Conservation (phyloP, 2,329 filamentous ascomycete species). For the Fusarium sp. region DNA sequence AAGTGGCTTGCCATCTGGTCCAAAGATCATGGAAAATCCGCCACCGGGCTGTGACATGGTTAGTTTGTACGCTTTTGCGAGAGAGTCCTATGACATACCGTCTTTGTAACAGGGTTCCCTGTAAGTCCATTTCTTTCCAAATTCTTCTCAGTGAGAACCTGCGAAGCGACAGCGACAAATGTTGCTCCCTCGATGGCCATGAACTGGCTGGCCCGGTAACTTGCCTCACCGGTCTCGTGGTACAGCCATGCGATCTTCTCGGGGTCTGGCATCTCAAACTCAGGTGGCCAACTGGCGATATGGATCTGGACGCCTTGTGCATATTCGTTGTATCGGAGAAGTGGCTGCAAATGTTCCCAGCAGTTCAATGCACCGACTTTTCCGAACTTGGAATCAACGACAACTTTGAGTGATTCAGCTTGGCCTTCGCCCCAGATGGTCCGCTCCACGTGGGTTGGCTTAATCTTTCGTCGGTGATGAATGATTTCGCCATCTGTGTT, state of each 20-base stretch:
- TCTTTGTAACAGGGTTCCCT: constrained; percentile 1
- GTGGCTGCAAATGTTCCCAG: constrained; percentile 3
- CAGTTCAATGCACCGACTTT: constrained; percentile 3
- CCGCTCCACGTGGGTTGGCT: neutral
- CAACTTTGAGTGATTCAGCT: neutral
- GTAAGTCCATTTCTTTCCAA: neutral
- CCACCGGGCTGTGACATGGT: neutral
- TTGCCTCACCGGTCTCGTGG: neutral
- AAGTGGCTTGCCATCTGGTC: neutral
- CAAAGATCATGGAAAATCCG: constrained; percentile 7
- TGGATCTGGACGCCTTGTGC: neutral
- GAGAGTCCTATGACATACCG: neutral
- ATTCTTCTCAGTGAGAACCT: constrained; percentile 1
- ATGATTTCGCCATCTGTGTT: neutral
- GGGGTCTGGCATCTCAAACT: constrained; percentile 1
- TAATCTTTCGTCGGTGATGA: constrained; percentile 3
- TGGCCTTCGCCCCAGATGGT: constrained; percentile 6
- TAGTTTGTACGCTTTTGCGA: neutral
- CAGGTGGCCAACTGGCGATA: neutral
- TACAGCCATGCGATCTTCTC: neutral
- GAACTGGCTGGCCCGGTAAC: constrained; percentile 1
- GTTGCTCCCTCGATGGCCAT: constrained; percentile 4
- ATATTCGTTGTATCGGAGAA: constrained; percentile 6
- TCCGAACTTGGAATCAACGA: constrained; percentile 3
- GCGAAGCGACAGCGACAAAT: neutral